These are phyloP conservation scores for Sporothrix variecibatus DNA, from an alignment of 2,329 filamentous ascomycete species.

Conservation along the genomic window DNA sequence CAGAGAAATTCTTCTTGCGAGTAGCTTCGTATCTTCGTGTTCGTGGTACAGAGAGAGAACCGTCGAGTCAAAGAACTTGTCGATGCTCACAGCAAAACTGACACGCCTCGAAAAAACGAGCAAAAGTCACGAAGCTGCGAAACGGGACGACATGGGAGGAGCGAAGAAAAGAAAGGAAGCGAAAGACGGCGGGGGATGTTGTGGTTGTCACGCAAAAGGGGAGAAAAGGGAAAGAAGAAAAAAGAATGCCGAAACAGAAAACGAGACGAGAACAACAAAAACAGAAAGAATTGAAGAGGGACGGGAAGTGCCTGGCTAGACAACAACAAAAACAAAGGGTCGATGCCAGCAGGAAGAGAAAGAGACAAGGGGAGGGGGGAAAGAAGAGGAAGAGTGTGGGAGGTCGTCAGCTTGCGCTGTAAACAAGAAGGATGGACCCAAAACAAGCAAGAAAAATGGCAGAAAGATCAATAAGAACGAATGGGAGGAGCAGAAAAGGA, in stretches of 20 bases:
- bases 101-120: conserved; percentile 14
- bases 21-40: neutral
- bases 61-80: neutral
- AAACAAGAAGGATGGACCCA: conserved; percentile 24
- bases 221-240: neutral
- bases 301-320: conserved; percentile 18
- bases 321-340: conserved; percentile 20
- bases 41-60: neutral
- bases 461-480: conserved; percentile 11
- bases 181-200: neutral
- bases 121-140: conserved; percentile 10
- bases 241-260: conserved; percentile 17
- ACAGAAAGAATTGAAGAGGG: conserved; percentile 1
- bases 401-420: conserved; percentile 22
- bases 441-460: conserved; percentile 12
- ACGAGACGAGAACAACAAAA: conserved; percentile 20
- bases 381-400: neutral
- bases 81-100: conserved; percentile 5
- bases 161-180: too few species aligned
- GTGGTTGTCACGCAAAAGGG: neutral
- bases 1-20: neutral
- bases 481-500: conserved; percentile 13
- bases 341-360: conserved; percentile 9
- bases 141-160: conserved; percentile 16
- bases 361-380: neutral